Percentiles rank a stretch among this genome's conserved stretches.
Evolutionary conservation across 2,329 filamentous ascomycete species (phyloP).

Genomic region (Phaeosphaeriaceae sp.): DNA sequence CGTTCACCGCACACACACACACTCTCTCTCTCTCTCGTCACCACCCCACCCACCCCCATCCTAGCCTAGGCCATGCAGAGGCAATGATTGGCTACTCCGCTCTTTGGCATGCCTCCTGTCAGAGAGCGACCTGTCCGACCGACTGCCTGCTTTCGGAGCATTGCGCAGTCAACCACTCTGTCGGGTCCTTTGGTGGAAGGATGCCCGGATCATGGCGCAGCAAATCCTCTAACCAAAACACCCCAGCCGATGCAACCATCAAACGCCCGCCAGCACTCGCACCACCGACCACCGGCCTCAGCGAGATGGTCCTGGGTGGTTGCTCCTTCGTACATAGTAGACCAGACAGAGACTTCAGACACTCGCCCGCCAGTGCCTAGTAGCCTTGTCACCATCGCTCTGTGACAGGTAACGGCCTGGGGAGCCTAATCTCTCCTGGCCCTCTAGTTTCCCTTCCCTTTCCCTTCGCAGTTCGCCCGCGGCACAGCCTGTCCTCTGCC

Average conservation of each 20-base stretch:
- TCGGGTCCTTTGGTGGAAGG: conserved; percentile 33
- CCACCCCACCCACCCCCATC: conserved; percentile 8
- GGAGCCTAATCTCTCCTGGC: conserved; percentile 19
- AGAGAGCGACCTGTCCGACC: neutral
- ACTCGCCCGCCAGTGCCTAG: conserved; percentile 17
- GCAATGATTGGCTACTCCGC: neutral
- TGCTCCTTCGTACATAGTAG: no score
- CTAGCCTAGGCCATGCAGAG: neutral
- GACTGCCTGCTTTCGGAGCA: conserved; percentile 41
- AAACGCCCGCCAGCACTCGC: conserved; percentile 24
- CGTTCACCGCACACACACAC: conserved; percentile 1
- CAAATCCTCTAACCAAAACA: conserved; percentile 27
- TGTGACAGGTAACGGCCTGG: conserved; percentile 47
- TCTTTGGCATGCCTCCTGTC: no score
- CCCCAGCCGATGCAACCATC: conserved; percentile 36
- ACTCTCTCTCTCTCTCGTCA: conserved; percentile 9
- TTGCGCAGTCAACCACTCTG: conserved; percentile 43
- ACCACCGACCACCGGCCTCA: no score
- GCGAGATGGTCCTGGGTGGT: neutral
- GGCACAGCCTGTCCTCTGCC: conserved; percentile 31
- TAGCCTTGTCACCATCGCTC: conserved; percentile 24
- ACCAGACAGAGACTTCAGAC: conserved; percentile 13
- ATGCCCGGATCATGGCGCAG: conserved; percentile 42
- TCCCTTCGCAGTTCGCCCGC: conserved; percentile 23
- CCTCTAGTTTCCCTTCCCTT: conserved; percentile 20